phyloP scores from a whole-genome alignment of 345 rosid species.

The Salix suchowensis region DNA sequence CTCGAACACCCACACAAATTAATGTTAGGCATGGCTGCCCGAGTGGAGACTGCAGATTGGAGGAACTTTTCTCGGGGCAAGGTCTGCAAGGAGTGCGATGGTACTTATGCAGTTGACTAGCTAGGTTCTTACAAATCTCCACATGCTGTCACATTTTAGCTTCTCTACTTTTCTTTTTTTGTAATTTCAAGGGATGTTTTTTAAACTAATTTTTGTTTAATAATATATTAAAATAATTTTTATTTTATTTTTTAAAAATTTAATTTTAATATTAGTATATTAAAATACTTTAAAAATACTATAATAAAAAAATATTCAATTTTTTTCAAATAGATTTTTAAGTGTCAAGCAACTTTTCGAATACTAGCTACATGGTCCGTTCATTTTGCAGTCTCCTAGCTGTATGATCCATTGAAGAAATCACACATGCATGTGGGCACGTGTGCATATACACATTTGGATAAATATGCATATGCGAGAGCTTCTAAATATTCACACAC shows the following conservation, averaged over 20 bases:
- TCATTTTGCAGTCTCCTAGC: not conserved
- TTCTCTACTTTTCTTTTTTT: not conserved
- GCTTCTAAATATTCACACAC: conserved; percentile 68
- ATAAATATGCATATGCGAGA: conserved; percentile 34
- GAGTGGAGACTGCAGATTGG: not conserved
- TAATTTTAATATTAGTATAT: too few relatives aligned
- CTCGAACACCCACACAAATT: not conserved
- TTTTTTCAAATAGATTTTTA: too few relatives aligned
- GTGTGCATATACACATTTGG: conserved; percentile 51
- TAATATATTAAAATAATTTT: too few relatives aligned
- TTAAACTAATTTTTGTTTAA: too few relatives aligned
- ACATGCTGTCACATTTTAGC: conserved; percentile 45
- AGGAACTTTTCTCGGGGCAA: conserved; percentile 23
- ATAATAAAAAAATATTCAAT: too few relatives aligned
- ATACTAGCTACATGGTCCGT: not conserved
- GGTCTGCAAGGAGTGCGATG: not conserved
- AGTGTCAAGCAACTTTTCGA: not conserved
- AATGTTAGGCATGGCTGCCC: not conserved
- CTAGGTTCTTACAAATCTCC: conserved; percentile 51
- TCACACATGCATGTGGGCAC: conserved; percentile 68
- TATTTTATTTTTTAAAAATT: too few relatives aligned
- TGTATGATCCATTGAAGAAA: conserved; percentile 10
- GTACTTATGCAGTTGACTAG: conserved; percentile 39
- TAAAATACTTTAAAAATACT: too few relatives aligned
- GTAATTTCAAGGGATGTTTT: too few relatives aligned